Percentiles rank a stretch among this genome's conserved stretches.
These are phyloP conservation scores for Hygrocybe coccinea DNA, from an alignment of 768 basidiomycete species.

Conservation along the genomic window DNA sequence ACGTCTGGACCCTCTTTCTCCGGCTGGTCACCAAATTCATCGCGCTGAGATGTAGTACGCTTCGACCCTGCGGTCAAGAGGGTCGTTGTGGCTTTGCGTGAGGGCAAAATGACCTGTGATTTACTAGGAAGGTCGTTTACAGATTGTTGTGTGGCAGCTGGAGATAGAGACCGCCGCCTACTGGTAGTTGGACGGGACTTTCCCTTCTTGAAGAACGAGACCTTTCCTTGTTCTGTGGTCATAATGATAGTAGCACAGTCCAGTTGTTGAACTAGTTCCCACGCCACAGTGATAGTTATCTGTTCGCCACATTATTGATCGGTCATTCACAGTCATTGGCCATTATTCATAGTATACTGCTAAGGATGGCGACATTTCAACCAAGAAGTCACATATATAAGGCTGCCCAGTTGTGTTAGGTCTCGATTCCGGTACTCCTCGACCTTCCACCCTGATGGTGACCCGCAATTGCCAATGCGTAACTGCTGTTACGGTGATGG, in stretches of 20 bases:
- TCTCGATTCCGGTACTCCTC: too few relatives aligned
- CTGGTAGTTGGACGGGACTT: slow-evolving; percentile 71
- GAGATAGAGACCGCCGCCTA: slow-evolving; percentile 69
- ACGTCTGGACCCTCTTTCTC: slow-evolving; percentile 64
- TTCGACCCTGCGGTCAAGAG: slow-evolving; percentile 59
- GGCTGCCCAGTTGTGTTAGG: too few relatives aligned
- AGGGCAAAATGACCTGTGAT: slow-evolving; percentile 75
- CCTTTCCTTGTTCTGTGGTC: slow-evolving; percentile 22
- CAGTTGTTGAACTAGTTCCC: too few relatives aligned
- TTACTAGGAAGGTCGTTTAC: slow-evolving; percentile 30
- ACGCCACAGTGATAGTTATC: too few relatives aligned
- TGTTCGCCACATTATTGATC: too few relatives aligned
- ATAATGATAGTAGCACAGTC: neutral
- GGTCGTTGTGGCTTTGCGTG: slow-evolving; percentile 60
- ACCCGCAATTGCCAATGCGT: too few relatives aligned
- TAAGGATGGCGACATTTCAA: too few relatives aligned
- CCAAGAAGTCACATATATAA: too few relatives aligned
- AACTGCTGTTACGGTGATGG: too few relatives aligned
- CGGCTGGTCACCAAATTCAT: slow-evolving; percentile 51
- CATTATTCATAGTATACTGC: too few relatives aligned
- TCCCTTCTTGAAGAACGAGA: slow-evolving; percentile 82
- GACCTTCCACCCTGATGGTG: too few relatives aligned
- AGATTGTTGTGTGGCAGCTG: slow-evolving; percentile 20
- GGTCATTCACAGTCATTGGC: too few relatives aligned
- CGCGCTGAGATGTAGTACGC: slow-evolving; percentile 54